Evolutionary conservation across 306 rosid species (phyloP), one percentile per base, ranked within the genome.

Genomic region (Lathyrus sativus): DNA sequence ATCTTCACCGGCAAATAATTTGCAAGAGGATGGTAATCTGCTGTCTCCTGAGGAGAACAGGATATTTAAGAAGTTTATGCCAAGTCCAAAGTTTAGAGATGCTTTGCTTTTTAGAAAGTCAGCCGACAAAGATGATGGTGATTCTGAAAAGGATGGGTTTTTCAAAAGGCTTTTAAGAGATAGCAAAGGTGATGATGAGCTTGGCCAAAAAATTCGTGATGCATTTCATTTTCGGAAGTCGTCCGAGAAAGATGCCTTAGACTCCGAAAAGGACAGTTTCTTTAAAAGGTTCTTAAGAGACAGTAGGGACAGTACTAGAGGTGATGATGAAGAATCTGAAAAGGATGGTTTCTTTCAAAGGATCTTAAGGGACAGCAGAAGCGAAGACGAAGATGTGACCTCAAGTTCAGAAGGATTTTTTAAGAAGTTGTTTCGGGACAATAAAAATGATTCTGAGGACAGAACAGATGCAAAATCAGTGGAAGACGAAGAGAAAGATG

Each of bases 71-170:
- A 95, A 85, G 75, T 82, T 95, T 74, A 88, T 95, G 60, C 99
- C 96, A 0, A 73, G 99, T 73, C 87, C 87, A 2, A 93, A 90
- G 86, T 87, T 93, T 51, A 84, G 96, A 71, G 98, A 93, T 85
- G 93, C 93, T 33, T 81, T 93, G 57, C 88, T 85, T 46, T 95
- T 95, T 72, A 81, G 99, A 76, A 95, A 88, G 84, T 95, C 99
- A 2, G 86, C 46, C 28, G 97, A 95, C 62, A 91, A 88, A 77
- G 96, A 87, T n/a, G 92, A 80, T 5, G 89, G 82, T 42, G 96
- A 82, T n/a, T 67, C 86, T 62, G 98, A 93, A 79, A 93, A 90
- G 80, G 97, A 95, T 72, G 97, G 99, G 38, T 90, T 95, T 80
- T 90, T 90, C 82, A 90, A 85, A 86, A 95, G 96, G 88, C 80